These are phyloP conservation scores for Leishmania martiniquensis DNA, from an alignment of 208 protist genomes.

Conservation along the genomic window DNA sequence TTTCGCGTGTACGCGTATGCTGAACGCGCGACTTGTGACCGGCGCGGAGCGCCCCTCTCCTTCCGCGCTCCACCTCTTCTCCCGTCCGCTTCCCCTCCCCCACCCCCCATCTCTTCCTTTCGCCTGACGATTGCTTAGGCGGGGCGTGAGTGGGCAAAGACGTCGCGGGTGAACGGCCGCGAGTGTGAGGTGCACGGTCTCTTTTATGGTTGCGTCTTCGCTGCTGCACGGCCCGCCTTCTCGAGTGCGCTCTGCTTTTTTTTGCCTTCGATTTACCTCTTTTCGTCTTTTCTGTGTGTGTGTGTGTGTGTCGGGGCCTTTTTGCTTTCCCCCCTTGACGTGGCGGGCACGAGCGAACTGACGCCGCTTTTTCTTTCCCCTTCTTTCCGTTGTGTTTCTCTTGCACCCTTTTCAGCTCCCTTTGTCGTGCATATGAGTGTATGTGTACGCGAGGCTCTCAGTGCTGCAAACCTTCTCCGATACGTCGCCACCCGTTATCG, in stretches of 20 bases:
- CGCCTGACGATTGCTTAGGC: neutral
- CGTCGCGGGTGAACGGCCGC: neutral
- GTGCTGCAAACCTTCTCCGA: neutral
- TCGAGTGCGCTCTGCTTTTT: neutral
- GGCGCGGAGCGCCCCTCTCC: too few relatives aligned
- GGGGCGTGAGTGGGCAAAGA: neutral
- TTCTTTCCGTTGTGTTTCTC: neutral
- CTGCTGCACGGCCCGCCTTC: neutral
- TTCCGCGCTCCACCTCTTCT: neutral
- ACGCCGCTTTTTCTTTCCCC: neutral
- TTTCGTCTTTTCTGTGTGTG: constrained; percentile 10
- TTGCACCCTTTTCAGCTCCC: neutral
- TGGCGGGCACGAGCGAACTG: neutral
- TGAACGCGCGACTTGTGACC: too few relatives aligned
- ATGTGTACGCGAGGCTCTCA: neutral
- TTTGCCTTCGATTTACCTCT: neutral
- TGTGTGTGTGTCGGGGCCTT: neutral
- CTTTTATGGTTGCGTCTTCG: neutral
- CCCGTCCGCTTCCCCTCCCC: constrained; percentile 3
- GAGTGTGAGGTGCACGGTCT: neutral
- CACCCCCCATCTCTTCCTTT: constrained; percentile 10
- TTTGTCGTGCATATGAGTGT: neutral
- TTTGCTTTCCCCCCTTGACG: neutral
- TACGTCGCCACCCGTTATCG: neutral
- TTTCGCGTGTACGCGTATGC: too few relatives aligned